These are phyloP conservation scores for Calonectria hawksworthii DNA, from an alignment of 2,329 filamentous ascomycete species.

Conservation along the genomic window DNA sequence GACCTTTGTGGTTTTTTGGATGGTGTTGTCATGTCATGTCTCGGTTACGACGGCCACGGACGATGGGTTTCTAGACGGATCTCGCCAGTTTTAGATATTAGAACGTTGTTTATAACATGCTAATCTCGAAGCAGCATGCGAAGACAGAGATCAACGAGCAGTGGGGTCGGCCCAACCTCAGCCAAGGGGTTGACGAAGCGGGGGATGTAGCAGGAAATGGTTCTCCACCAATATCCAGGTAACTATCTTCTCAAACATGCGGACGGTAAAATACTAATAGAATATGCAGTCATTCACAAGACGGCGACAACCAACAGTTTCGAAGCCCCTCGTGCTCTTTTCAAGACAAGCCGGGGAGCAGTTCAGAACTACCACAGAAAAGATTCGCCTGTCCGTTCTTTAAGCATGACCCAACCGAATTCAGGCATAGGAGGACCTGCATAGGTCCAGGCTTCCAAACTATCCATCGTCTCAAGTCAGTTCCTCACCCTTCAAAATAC, in stretches of 20 bases:
- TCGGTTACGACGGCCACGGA: not conserved
- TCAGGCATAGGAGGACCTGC: not conserved
- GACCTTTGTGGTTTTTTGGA: not conserved
- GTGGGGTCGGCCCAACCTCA: not conserved
- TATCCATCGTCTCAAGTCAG: not conserved
- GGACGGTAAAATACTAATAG: not conserved
- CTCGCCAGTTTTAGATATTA: not conserved
- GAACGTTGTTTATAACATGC: not conserved
- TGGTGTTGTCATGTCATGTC: not conserved
- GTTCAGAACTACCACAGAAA: not conserved
- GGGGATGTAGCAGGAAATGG: not conserved
- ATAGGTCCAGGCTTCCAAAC: not conserved
- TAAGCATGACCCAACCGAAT: not conserved
- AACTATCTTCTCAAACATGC: not conserved
- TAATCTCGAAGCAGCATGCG: not conserved
- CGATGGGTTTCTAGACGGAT: not conserved
- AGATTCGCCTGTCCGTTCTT: slow-evolving; percentile 3
- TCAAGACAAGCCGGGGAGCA: not conserved
- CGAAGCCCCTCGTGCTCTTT: not conserved
- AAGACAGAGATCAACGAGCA: not conserved
- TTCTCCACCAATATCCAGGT: not conserved
- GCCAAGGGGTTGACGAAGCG: not conserved
- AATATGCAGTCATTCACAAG: not conserved
- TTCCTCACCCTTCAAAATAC: not conserved
- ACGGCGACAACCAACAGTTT: not conserved